Evolutionary conservation across 768 basidiomycete species (phyloP).

Genomic region (Boletus sp.): DNA sequence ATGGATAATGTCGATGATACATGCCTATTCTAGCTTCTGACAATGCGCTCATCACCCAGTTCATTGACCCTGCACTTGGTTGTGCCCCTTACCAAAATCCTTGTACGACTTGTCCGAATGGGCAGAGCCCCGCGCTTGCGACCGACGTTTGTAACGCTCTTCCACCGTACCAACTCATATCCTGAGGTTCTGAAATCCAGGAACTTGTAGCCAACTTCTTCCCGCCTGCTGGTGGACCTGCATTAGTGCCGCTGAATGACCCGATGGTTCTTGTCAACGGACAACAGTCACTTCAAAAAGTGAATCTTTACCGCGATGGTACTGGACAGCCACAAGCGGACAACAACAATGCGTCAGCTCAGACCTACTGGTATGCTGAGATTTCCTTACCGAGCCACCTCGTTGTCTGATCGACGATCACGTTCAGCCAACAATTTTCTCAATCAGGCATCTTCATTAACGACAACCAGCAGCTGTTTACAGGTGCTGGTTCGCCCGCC

Average conservation of each 20-base stretch:
- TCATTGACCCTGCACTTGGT: conserved; percentile 25
- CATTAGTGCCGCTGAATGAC: conserved; percentile 24
- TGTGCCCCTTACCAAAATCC: conserved; percentile 26
- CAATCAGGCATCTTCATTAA: conserved; percentile 25
- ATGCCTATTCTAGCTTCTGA: conserved; percentile 20
- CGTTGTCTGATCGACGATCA: not conserved
- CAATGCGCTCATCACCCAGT: conserved; percentile 24
- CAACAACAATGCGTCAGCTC: conserved; percentile 19
- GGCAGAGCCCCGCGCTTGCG: conserved; percentile 18
- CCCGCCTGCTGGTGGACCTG: conserved; percentile 24
- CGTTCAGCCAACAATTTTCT: conserved; percentile 18
- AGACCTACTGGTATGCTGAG: conserved; percentile 20
- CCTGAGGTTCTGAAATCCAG: conserved; percentile 7
- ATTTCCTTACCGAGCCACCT: not conserved
- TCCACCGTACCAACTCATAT: not conserved
- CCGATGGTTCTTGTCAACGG: conserved; percentile 27
- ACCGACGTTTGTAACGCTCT: conserved; percentile 16
- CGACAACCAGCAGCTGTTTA: conserved; percentile 18
- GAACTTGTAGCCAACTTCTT: conserved; percentile 24
- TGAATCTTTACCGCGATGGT: conserved; percentile 27
- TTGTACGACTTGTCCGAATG: conserved; percentile 22
- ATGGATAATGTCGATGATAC: not conserved
- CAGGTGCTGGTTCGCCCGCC: conserved; percentile 20
- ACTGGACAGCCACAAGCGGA: conserved; percentile 27
- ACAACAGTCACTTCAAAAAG: conserved; percentile 23